Evolutionary conservation across 495 filamentous ascomycete genomes (phyloP).

Genomic region (Saxophila tyrrhenica): DNA sequence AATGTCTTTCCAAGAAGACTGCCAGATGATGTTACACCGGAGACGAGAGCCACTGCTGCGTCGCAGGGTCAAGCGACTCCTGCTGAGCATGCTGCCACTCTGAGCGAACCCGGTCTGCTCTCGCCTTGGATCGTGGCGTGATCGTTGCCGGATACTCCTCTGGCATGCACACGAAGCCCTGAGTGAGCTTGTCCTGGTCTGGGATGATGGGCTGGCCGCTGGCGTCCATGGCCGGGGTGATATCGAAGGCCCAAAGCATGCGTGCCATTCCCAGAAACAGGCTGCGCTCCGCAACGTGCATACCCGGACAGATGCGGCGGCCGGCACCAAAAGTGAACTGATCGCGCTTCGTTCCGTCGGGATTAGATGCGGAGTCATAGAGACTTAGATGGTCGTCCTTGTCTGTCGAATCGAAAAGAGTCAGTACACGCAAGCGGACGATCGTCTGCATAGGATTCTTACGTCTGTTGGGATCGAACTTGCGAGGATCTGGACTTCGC

Average conservation of each 20-base stretch:
- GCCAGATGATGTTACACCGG: background rate
- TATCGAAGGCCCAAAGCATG: conserved; percentile 2
- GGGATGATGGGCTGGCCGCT: conserved; percentile 30
- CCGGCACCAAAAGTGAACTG: conserved; percentile 27
- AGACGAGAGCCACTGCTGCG: conserved; percentile 19
- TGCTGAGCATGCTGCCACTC: conserved; percentile 31
- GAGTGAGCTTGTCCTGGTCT: conserved; percentile 32
- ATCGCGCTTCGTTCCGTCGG: conserved; percentile 19
- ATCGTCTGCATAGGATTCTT: background rate
- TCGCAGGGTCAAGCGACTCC: conserved; percentile 24
- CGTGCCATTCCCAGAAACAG: conserved; percentile 20
- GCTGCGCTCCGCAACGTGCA: conserved; percentile 23
- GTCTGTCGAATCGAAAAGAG: background rate
- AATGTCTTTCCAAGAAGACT: no score
- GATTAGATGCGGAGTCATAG: conserved; percentile 13
- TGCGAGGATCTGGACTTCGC: conserved; percentile 12
- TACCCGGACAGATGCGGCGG: conserved; percentile 25
- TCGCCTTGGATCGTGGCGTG: conserved; percentile 25
- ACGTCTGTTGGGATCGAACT: conserved; percentile 21
- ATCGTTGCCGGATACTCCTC: conserved; percentile 30
- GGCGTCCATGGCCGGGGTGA: conserved; percentile 19
- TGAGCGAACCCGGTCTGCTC: conserved; percentile 22
- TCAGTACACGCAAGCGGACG: background rate
- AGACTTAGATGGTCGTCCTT: conserved; percentile 3
- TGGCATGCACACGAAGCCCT: conserved; percentile 37